phyloP scores from a whole-genome alignment of 371 early-diverging fungal species.

The Rhizopus delemar region DNA sequence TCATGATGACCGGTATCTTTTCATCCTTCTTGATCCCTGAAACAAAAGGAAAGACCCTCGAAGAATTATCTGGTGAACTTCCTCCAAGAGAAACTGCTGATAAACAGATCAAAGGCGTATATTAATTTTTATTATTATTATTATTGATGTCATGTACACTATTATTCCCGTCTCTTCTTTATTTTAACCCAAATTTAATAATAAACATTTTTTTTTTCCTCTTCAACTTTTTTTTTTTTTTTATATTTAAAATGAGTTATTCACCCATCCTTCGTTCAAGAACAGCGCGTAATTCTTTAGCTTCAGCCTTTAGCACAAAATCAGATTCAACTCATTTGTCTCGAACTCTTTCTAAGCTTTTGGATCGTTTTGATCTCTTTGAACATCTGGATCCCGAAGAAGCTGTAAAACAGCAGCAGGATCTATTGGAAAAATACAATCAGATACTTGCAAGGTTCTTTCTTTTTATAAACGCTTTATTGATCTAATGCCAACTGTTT shows the following conservation, averaged over 20 bases:
- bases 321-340: background rate
- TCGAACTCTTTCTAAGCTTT: background rate
- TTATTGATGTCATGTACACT: background rate
- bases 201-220: background rate
- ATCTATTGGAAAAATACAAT: background rate
- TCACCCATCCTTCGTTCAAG: background rate
- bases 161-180: background rate
- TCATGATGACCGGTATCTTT: conserved; percentile 72
- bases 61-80: conserved; percentile 44
- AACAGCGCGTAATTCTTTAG: conserved; percentile 1
- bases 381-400: background rate
- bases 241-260: background rate
- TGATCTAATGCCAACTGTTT: background rate
- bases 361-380: background rate
- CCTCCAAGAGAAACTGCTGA: conserved; percentile 10
- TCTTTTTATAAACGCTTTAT: background rate
- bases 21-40: conserved; percentile 58
- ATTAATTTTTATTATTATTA: background rate
- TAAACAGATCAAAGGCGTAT: background rate
- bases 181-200: background rate
- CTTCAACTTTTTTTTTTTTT: background rate
- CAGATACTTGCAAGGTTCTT: conserved; percentile 2
- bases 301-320: background rate
- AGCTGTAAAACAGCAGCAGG: background rate
- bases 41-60: conserved; percentile 49